Conservation (phyloP, 1,284 basidiomycete genomes). For the Athelia sp. region DNA sequence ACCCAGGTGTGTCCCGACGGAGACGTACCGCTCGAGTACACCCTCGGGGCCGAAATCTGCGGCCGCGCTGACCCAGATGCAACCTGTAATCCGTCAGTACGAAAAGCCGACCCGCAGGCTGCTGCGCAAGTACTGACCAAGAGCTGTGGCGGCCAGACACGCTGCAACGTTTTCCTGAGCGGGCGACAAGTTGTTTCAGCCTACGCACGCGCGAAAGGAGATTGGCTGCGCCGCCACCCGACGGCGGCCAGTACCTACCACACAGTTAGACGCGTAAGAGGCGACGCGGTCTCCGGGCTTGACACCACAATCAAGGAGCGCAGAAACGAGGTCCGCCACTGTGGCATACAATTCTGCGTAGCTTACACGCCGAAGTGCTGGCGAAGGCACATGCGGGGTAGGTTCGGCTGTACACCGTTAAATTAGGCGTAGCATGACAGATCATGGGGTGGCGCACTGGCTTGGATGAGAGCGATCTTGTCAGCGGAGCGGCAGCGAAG, state of each 20-base stretch:
- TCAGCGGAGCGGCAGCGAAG: conserved; percentile 52
- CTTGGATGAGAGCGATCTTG: conserved; percentile 73
- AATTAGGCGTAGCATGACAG: conserved; percentile 3
- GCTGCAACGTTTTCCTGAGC: conserved; percentile 73
- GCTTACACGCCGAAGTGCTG: conserved; percentile 43
- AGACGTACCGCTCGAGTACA: conserved; percentile 66
- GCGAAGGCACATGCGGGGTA: conserved; percentile 39
- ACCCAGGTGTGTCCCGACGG: background rate
- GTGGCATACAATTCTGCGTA: conserved; percentile 60
- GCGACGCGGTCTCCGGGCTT: conserved; percentile 72
- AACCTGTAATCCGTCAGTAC: conserved; percentile 26
- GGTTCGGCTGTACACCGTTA: conserved; percentile 48
- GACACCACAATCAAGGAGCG: conserved; percentile 57
- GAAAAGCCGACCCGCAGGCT: background rate
- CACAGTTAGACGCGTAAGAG: conserved; percentile 78
- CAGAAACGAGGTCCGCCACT: conserved; percentile 60
- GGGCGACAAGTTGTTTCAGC: conserved; percentile 2
- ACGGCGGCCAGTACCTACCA: conserved; percentile 40
- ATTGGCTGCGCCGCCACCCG: background rate
- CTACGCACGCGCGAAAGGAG: background rate
- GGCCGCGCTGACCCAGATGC: conserved; percentile 84
- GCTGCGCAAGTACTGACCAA: conserved; percentile 36
- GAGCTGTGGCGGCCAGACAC: conserved; percentile 70
- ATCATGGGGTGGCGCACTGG: conserved; percentile 38
- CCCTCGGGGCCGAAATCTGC: conserved; percentile 84